A percentile compares a stretch with the other conserved stretches of the same genome.
These are phyloP conservation scores for Phytophthora aleatoria DNA, from an alignment of 352 stramenopile species.

Conservation along the genomic window DNA sequence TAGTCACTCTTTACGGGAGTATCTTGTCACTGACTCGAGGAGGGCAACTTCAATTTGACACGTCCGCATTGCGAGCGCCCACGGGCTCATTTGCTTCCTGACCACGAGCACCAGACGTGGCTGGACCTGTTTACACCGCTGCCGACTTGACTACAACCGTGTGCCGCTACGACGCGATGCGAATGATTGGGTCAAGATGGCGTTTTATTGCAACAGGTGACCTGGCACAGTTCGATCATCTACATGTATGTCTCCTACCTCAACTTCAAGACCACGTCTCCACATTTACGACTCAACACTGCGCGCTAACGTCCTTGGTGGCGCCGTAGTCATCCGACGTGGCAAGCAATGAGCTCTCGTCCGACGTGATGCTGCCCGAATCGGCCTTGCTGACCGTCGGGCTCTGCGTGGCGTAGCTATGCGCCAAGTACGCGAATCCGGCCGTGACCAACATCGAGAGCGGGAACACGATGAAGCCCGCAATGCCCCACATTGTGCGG, in stretches of 20 bases:
- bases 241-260: neutral
- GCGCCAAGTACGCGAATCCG: slow-evolving; percentile 38
- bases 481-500: slow-evolving; percentile 46
- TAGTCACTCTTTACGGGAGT: slow-evolving; percentile 3
- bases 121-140: too few relatives aligned
- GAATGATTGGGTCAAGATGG: too few relatives aligned
- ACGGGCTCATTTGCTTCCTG: neutral
- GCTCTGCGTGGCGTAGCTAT: slow-evolving; percentile 32
- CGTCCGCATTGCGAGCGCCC: too few relatives aligned
- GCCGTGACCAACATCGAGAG: slow-evolving; percentile 27
- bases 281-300: slow-evolving; percentile 19
- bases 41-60: neutral
- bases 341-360: slow-evolving; percentile 36
- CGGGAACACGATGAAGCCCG: slow-evolving; percentile 40
- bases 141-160: too few relatives aligned
- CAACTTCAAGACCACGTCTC: slow-evolving; percentile 10
- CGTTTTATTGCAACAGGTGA: too few relatives aligned
- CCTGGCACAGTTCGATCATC: neutral
- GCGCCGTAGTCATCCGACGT: slow-evolving; percentile 31
- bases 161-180: too few relatives aligned
- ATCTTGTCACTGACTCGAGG: slow-evolving; percentile 1
- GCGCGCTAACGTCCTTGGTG: slow-evolving; percentile 19
- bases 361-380: slow-evolving; percentile 33
- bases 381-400: slow-evolving; percentile 26
- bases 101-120: neutral